A percentile compares a stretch with the other conserved stretches of the same genome.
These are phyloP conservation scores for Nicotiana sylvestris DNA, from an alignment of 257 asterid genomes.

Conservation along the genomic window DNA sequence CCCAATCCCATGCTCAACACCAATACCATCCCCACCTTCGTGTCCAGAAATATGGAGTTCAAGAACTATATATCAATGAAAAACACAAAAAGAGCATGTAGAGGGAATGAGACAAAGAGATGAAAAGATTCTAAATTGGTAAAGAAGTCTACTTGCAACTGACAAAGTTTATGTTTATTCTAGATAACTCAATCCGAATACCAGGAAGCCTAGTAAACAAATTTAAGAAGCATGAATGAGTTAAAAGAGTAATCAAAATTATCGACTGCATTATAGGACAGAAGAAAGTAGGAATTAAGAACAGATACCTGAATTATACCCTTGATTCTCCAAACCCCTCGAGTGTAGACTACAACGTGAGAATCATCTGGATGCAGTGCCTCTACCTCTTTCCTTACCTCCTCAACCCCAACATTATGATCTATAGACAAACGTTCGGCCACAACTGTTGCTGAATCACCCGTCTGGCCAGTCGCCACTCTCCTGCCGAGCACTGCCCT, in stretches of 20 bases:
- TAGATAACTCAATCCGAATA: neutral
- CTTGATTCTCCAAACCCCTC: constrained; percentile 43
- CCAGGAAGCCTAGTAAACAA: neutral
- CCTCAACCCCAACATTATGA: constrained; percentile 38
- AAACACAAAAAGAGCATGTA: neutral
- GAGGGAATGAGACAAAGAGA: neutral
- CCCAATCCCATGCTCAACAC: neutral
- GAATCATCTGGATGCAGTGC: constrained; percentile 47
- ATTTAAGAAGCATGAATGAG: neutral
- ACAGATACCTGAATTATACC: constrained; percentile 39
- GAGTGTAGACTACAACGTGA: constrained; percentile 30
- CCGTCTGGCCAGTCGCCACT: neutral
- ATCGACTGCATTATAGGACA: neutral
- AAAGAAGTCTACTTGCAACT: neutral
- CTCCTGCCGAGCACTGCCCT: constrained; percentile 41
- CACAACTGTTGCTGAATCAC: constrained; percentile 20
- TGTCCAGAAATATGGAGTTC: too few species aligned
- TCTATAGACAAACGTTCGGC: constrained; percentile 39
- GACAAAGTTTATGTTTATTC: neutral
- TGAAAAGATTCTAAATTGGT: neutral
- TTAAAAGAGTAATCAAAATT: neutral
- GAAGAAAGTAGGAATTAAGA: neutral
- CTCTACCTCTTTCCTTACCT: constrained; percentile 40
- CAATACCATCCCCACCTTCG: neutral
- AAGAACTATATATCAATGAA: neutral